A percentile compares a stretch with the other conserved stretches of the same genome.
Conservation (phyloP, 139 green algal species). For the Picochlorum sp. region DNA sequence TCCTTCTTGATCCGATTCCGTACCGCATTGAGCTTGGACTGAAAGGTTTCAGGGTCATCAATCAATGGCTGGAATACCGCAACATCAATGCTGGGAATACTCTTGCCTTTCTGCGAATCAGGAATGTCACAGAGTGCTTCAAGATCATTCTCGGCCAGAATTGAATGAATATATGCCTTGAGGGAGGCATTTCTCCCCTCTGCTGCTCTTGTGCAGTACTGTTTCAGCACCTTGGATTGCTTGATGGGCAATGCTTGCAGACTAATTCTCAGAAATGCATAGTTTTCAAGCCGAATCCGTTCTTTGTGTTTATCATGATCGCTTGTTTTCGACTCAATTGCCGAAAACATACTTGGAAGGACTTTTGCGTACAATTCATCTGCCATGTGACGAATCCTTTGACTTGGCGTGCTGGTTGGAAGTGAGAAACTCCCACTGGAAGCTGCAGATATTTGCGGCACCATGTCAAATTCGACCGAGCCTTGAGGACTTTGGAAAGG, state of each 20-base stretch:
- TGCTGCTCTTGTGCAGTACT: neutral
- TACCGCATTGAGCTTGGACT: too few species aligned
- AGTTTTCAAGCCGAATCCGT: constrained; percentile 42
- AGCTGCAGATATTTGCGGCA: too few species aligned
- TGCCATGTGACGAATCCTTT: neutral
- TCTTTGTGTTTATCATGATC: constrained; percentile 38
- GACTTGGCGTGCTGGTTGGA: too few species aligned
- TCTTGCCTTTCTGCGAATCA: too few species aligned
- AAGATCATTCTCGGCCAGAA: too few species aligned
- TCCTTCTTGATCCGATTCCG: too few species aligned
- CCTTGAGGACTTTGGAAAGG: neutral
- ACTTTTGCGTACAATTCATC: constrained; percentile 20
- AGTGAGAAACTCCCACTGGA: too few species aligned
- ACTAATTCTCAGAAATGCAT: constrained; percentile 17
- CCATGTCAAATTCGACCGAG: too few species aligned
- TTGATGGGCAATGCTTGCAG: constrained; percentile 14
- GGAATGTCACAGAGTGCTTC: too few species aligned
- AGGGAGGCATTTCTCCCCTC: constrained; percentile 14
- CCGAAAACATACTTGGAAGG: constrained; percentile 17
- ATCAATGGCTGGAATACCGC: too few species aligned
- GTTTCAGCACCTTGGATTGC: neutral
- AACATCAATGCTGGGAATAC: too few species aligned
- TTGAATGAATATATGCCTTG: constrained; percentile 20
- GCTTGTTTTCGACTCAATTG: constrained; percentile 29
- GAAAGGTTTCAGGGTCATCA: too few species aligned